Evolutionary conservation across 768 basidiomycete species (phyloP).

Genomic region (Hypholoma fasciculare): DNA sequence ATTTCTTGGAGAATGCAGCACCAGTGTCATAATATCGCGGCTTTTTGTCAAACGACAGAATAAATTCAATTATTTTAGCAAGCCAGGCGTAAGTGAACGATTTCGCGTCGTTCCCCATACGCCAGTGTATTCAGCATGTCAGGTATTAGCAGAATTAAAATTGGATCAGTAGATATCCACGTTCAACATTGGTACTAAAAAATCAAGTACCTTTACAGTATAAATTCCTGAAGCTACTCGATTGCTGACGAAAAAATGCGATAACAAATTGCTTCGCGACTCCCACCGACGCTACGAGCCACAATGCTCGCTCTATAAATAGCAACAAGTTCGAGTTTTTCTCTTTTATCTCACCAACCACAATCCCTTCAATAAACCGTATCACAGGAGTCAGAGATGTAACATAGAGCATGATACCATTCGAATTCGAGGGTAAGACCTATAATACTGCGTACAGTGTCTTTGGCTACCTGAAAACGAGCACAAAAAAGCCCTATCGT

Average conservation of each 20-base stretch:
- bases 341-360: not conserved
- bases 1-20: constrained; percentile 9
- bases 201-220: too few relatives aligned
- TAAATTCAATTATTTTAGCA: not conserved
- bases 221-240: too few relatives aligned
- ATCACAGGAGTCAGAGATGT: not conserved
- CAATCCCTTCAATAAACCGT: not conserved
- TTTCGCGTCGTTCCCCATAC: too few relatives aligned
- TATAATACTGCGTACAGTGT: constrained; percentile 47
- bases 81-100: not conserved
- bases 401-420: not conserved
- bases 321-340: too few relatives aligned
- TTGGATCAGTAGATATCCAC: too few relatives aligned
- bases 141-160: too few relatives aligned
- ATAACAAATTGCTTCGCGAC: too few relatives aligned
- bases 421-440: constrained; percentile 13
- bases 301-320: too few relatives aligned
- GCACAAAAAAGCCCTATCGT: constrained; percentile 32
- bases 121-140: too few relatives aligned
- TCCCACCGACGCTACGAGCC: too few relatives aligned
- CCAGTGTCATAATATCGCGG: not conserved
- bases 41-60: not conserved
- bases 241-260: too few relatives aligned
- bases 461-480: constrained; percentile 37
- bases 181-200: too few relatives aligned